Evolutionary conservation across 805 yeast species (phyloP), one percentile per base, ranked within the genome.

Genomic region (Cyberlindnera bimundalis): DNA sequence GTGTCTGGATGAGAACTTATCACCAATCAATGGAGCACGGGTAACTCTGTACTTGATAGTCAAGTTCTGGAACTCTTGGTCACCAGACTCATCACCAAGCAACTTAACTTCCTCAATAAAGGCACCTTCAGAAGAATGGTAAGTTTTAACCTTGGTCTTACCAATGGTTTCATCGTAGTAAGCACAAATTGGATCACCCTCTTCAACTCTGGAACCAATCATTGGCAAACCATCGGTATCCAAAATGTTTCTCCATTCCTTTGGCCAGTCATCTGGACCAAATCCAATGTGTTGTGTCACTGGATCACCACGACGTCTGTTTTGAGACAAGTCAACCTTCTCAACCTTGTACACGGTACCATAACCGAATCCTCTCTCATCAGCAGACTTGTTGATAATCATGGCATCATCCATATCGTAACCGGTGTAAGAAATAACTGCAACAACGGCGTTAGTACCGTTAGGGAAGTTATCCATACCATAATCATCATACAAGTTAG

Each of bases 321-420:
- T 77, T 64, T 74, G 71, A 3, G 84, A 68, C 43, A 93, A 71
- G 55, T 93, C 97, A 38, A 93, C 75, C 67, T 87, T 88, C 63
- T 93, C 99, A 23, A 85, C 93, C 67, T 93, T 93, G 68, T 86
- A 89, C 50, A 93, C 95, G 8, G 95, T 86, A 67, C 99, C 99
- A 56, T 93, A 91, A 15, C 95, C 98, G 52, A 93, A 93, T 1
- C 99, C 99, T 64, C 99, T 78, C 68, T 93, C 99, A 57, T 90
- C 95, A 0, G 98, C 97, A 37, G 96, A 85, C 65, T 93, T 93
- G 66, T 93, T 93, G 53, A 93, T 78, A 58, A 93, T 93, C 98
- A 93, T 91, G 61, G 99, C 99, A 66, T 93, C 99, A 70, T 93
- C 99, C 98, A 93, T 93, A 85, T 93, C 99, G 61, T 93, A 93